Evolutionary conservation across 257 asterid genomes (phyloP), one percentile per base, ranked within the genome.

Genomic region (Fraxinus cuspidata): DNA sequence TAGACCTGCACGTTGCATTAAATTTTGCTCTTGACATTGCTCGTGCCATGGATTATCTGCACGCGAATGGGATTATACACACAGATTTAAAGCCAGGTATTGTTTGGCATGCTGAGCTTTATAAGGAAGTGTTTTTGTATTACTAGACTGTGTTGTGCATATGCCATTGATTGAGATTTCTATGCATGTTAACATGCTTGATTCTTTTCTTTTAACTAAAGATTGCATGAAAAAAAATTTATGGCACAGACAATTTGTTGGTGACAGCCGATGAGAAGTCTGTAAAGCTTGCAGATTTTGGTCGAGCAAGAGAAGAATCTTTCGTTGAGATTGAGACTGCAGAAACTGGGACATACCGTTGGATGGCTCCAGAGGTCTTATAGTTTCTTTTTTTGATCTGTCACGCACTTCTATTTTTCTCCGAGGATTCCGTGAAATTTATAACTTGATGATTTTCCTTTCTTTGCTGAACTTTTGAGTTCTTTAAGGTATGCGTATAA

Each of bases 321-420:
- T 92, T 94, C 66, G 89, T 97, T 49, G 99, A 94, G 83, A 92
- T 94, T 97, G 92, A 92, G 97, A 94, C 99, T 44, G 97, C 97
- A 19, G 97, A 94, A 85, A 94, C 97, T 27, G 99, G 99, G 81
- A 94, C 97, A 3, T 94, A 92, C 81, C 97, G 97, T 38, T 94
- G 98, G 98, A 94, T 94, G 98, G 98, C 98, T 79, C 98, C 98
- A 34, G 99, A 94, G 97, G 99, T 94, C 78, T 85, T 87, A 12
- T 81, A 70, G n/a, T 32, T 35, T 44, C 74, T 69, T 6, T 63
- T 60, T 77, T 58, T 51, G n/a, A 73, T 70, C 63, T 32, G 18
- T 34, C 35, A 37, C 8, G 11, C 18, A 47, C 31, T 53, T 4
- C 5, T 53, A 19, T 53, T n/a, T 53, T 53, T 5, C 25, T 7